phyloP scores from a whole-genome alignment of 1,139 yeast species.

The Candida sojae region DNA sequence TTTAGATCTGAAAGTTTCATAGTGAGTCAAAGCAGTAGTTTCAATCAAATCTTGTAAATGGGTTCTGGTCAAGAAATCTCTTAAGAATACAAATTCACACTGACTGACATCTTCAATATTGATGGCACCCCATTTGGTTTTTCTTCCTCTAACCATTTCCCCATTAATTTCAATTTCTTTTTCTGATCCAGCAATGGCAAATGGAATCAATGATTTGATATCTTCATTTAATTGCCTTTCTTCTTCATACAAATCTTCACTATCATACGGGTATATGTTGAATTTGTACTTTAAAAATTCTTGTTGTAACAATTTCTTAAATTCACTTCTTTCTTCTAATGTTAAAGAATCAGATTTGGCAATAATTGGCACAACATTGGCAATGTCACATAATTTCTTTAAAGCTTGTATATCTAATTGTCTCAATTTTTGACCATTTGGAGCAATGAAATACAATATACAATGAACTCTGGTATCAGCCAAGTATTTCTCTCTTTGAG shows the following conservation, averaged over 20 bases:
- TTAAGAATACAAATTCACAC: slow-evolving; percentile 90
- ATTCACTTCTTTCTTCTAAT: slow-evolving; percentile 75
- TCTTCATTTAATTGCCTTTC: slow-evolving; percentile 78
- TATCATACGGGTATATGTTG: slow-evolving; percentile 85
- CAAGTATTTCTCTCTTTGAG: slow-evolving; percentile 84
- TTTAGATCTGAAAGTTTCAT: slow-evolving; percentile 90
- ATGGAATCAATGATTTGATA: slow-evolving; percentile 81
- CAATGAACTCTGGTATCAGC: slow-evolving; percentile 95
- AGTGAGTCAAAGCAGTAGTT: slow-evolving; percentile 84
- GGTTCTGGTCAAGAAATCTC: slow-evolving; percentile 93
- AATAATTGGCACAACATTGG: slow-evolving; percentile 93
- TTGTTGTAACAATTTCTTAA: slow-evolving; percentile 72
- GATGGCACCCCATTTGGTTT: slow-evolving; percentile 90
- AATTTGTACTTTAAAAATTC: slow-evolving; percentile 77
- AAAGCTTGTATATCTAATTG: slow-evolving; percentile 83
- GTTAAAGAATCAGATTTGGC: slow-evolving; percentile 84
- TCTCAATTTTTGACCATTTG: slow-evolving; percentile 79
- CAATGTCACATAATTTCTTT: slow-evolving; percentile 83
- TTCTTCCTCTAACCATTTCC: slow-evolving; percentile 82
- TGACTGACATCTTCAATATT: slow-evolving; percentile 93
- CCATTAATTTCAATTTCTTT: slow-evolving; percentile 73
- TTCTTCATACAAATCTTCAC: slow-evolving; percentile 72
- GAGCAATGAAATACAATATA: slow-evolving; percentile 86
- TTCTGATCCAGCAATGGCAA: slow-evolving; percentile 95
- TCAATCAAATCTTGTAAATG: slow-evolving; percentile 96